Evolutionary conservation across 2,329 filamentous ascomycete species (phyloP), one percentile per base, ranked within the genome.

Genomic region (Calonectria hawksworthii): DNA sequence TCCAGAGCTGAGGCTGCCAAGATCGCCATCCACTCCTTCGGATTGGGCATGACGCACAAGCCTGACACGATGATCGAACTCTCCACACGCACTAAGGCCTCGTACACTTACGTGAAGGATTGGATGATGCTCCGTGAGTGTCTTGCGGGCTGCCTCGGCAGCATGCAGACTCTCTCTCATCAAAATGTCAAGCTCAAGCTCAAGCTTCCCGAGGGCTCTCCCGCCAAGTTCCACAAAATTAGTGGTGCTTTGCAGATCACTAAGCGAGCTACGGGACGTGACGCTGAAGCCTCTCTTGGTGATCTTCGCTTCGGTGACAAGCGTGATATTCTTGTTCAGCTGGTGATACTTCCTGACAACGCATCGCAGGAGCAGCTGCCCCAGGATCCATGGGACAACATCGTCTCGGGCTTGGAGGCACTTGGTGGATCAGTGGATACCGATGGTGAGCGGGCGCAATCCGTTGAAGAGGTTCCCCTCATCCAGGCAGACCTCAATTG

Each of bases 81-180:
- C 16, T 99, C 97, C 0, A 97, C 95, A 9, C 92, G 96, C 75
- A 99, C 97, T 4, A 99, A 99, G 87, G 97, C 96, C 6, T 98
- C 96, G 1, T 99, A 99, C 83, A 98, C 96, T 1, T 99, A 99
- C 82, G 96, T 99, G 79, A 99, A 99, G 86, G 97, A 99, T 85
- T 99, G 97, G 97, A 99, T 99, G 96, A 99, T 99, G 96, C 90
- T 99, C 44, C 94, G 97, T 34, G 97, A 99, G 85, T 99, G 97
- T 84, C 90, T 98, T 56, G 97, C 96, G 30, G 97, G 97, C 54
- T 99, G 96, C 82, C 88, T 99, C 34, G 97, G 97, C 61, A 93
- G 95, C 18, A 91, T 99, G 83, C 97, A 99, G 85, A 96, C 95
- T 2, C 93, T 95, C 34, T 99, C 97, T n/a, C 97, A 99, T 84